Evolutionary conservation across 2,329 filamentous ascomycete species (phyloP), one percentile per base, ranked within the genome.

Genomic region (Didymella segeticola): DNA sequence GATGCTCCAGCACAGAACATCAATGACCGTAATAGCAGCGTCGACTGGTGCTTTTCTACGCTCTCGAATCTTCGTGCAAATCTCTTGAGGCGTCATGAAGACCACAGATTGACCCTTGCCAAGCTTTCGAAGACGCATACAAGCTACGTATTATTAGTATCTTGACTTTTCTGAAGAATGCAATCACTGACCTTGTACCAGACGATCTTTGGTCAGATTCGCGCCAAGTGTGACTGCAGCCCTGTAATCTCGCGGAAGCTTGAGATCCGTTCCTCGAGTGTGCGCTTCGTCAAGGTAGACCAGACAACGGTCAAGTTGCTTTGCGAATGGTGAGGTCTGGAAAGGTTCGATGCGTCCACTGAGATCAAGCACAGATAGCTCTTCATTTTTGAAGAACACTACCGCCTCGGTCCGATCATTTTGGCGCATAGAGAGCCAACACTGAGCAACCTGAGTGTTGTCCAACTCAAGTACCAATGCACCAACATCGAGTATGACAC

Each of bases 261-360:
- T 83, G 0, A 92, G 65, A 57, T 93, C 89, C 0, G 82, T 90
- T 0, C 89, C 89, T 55, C 89, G 72, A 0, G 88, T 90, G 56
- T 92, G 88, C 0, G 83, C 81, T 52, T 92, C 85, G 43, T 92
- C 89, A 0, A 93, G 76, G 47, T 86, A 92, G 0, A 91, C 78
- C 0, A 90, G 68, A 48, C 88, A 92, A 0, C 60, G 60, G 5
- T 85, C 83, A 0, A 88, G 70, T 5, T 86, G 80, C 0, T 78
- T 75, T 0, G 75, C 71, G 60, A 83, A 90, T 0, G 86, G 80
- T 0, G 89, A 91, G 0, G 76, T 79, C 3, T 82, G 78, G 0
- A 92, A 75, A 0, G 72, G 64, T 30, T 86, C 82, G 0, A 79
- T 58, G 0, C 68, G 66, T 0, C 79, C 82, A 3, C 72, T 69